These are phyloP conservation scores for Paramyrothecium roridum DNA, from an alignment of 2,329 filamentous ascomycete genomes.

Conservation along the genomic window DNA sequence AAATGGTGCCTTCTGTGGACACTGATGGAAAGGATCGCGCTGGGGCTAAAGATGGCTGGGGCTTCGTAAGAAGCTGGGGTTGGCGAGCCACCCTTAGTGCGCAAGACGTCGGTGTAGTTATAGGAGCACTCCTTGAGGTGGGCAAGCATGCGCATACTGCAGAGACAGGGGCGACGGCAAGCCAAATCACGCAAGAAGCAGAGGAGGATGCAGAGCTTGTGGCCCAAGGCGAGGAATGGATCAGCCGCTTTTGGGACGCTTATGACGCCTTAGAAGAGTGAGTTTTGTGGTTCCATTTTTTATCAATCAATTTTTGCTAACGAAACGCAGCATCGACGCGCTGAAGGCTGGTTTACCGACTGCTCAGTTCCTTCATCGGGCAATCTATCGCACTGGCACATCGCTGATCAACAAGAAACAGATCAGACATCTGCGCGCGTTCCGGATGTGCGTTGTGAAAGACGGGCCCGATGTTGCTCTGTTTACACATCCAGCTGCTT, in stretches of 20 bases:
- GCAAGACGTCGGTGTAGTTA: conserved; percentile 88
- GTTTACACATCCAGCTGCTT: conserved; percentile 87
- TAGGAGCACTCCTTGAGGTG: conserved; percentile 90
- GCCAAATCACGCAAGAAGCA: conserved; percentile 35
- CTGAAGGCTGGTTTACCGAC: conserved; percentile 74
- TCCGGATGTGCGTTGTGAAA: conserved; percentile 93
- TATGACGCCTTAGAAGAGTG: conserved; percentile 71
- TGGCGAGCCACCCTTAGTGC: conserved; percentile 94
- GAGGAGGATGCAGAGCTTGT: conserved; percentile 45
- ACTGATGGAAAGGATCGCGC: conserved; percentile 67
- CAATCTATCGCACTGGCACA: conserved; percentile 90
- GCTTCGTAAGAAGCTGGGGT: conserved; percentile 95
- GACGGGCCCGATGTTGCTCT: conserved; percentile 89
- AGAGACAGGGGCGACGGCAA: conserved; percentile 24
- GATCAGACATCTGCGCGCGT: conserved; percentile 87
- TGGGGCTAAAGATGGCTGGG: conserved; percentile 86
- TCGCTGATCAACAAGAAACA: conserved; percentile 90
- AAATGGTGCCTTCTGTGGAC: conserved; percentile 78
- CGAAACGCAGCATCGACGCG: conserved; percentile 60
- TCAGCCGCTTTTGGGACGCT: conserved; percentile 67
- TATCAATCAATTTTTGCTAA: conserved; percentile 3
- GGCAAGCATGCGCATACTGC: conserved; percentile 54
- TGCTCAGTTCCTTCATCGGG: conserved; percentile 85
- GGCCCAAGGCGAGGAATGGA: conserved; percentile 60
- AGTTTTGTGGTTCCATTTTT: conserved; percentile 20